These are phyloP conservation scores for Venturia aucupariae DNA, from an alignment of 2,329 filamentous ascomycete species.

Conservation along the genomic window DNA sequence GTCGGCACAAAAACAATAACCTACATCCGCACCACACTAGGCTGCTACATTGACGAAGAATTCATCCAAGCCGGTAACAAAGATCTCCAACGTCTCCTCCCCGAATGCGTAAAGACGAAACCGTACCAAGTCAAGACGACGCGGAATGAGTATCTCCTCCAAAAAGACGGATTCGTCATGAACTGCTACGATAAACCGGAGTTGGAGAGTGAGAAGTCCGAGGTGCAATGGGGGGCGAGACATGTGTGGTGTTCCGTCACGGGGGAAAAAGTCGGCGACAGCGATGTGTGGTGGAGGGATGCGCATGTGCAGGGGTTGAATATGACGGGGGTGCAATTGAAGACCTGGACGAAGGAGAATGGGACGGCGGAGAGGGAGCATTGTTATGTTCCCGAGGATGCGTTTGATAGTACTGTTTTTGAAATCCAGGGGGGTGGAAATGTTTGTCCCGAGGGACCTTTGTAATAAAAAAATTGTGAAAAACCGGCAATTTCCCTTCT, in stretches of 20 bases:
- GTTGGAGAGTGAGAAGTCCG: background rate
- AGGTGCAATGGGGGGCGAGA: slow-evolving; percentile 11
- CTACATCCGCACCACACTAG: slow-evolving; percentile 8
- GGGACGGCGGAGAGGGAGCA: background rate
- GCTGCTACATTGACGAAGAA: slow-evolving; percentile 11
- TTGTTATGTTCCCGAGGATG: slow-evolving; percentile 11
- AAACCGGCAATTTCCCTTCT: too few species aligned
- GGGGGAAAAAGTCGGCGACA: background rate
- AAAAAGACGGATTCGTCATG: slow-evolving; percentile 7
- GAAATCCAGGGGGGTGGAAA: background rate
- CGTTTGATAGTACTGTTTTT: slow-evolving; percentile 5
- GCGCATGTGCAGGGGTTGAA: background rate
- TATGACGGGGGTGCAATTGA: background rate
- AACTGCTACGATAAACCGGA: background rate
- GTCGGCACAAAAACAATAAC: background rate
- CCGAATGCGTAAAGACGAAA: background rate
- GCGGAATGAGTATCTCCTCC: slow-evolving; percentile 1
- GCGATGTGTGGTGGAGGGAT: slow-evolving; percentile 7
- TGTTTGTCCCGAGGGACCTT: background rate
- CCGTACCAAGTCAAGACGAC: background rate
- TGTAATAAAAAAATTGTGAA: too few species aligned
- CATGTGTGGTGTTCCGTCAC: background rate
- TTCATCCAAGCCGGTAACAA: background rate
- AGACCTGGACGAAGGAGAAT: background rate
- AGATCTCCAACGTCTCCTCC: background rate